These are phyloP conservation scores for Dittrichia graveolens DNA, from an alignment of 129 eudicot species.

Conservation along the genomic window DNA sequence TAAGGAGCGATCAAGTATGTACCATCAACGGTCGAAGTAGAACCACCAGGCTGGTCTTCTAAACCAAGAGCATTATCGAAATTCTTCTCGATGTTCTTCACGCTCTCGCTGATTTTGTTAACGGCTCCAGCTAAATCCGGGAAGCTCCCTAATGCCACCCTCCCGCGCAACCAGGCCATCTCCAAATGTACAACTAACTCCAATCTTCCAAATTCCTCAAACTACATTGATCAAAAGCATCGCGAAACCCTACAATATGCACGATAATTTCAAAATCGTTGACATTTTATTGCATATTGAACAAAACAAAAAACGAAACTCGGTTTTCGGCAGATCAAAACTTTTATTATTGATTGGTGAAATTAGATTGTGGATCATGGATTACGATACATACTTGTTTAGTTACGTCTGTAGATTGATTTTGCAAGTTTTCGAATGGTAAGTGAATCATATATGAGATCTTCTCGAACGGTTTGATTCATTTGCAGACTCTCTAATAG, in stretches of 20 bases:
- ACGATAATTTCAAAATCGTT: slow-evolving; percentile 14
- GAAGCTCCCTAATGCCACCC: slow-evolving; percentile 71
- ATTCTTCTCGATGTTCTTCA: slow-evolving; percentile 89
- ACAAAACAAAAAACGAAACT: neutral
- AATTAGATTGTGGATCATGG: slow-evolving; percentile 7
- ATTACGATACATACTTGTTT: slow-evolving; percentile 23
- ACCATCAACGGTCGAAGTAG: slow-evolving; percentile 53
- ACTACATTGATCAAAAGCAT: slow-evolving; percentile 35
- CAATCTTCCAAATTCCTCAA: slow-evolving; percentile 31
- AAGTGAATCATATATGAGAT: neutral
- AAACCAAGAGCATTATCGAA: slow-evolving; percentile 87
- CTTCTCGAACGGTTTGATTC: neutral
- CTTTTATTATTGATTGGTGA: slow-evolving; percentile 1
- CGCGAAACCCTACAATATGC: slow-evolving; percentile 31
- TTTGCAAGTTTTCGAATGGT: neutral
- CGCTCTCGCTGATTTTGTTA: slow-evolving; percentile 88
- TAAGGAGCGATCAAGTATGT: slow-evolving; percentile 8
- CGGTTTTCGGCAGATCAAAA: neutral
- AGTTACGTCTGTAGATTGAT: neutral
- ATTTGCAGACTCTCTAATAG: too few relatives aligned
- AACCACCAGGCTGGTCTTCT: slow-evolving; percentile 53
- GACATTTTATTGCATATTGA: slow-evolving; percentile 8
- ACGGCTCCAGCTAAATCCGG: slow-evolving; percentile 91
- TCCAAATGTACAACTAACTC: slow-evolving; percentile 9
- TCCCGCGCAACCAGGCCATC: slow-evolving; percentile 94